Evolutionary conservation across 2,329 filamentous ascomycete species (phyloP).

Genomic region (Alternaria sp.): DNA sequence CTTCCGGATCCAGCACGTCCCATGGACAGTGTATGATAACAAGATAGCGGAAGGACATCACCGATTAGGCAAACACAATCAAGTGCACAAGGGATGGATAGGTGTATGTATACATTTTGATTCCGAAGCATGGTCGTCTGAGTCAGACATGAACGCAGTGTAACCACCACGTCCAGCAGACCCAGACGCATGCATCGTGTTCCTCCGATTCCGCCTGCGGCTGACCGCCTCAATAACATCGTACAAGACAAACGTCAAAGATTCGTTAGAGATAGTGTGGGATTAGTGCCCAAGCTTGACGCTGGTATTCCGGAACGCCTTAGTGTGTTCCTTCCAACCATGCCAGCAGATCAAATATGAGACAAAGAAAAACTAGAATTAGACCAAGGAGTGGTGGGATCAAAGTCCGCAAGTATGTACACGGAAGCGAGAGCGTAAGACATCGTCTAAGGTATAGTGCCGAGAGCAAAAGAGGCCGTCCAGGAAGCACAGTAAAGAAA

Average conservation of each 20-base stretch:
- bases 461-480: constrained; percentile 13
- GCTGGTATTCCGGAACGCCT: constrained; percentile 25
- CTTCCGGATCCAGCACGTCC: constrained; percentile 1
- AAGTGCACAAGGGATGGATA: constrained; percentile 2
- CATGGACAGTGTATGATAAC: background rate
- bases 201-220: constrained; percentile 10
- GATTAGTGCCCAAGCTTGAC: constrained; percentile 25
- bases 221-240: constrained; percentile 14
- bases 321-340: constrained; percentile 21
- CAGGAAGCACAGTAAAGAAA: constrained; percentile 8
- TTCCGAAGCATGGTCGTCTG: constrained; percentile 16
- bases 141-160: constrained; percentile 24
- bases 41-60: background rate
- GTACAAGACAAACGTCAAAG: constrained; percentile 23
- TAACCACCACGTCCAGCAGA: constrained; percentile 17
- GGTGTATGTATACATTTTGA: constrained; percentile 15
- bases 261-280: constrained; percentile 32
- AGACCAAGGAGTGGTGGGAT: constrained; percentile 28
- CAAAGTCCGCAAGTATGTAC: constrained; percentile 27
- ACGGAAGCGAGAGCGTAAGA: constrained; percentile 24
- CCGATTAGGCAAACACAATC: background rate
- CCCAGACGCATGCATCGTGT: constrained; percentile 16
- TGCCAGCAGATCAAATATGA: constrained; percentile 21
- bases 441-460: constrained; percentile 23
- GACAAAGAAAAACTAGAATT: constrained; percentile 26